Conservation (phyloP, 2,329 filamentous ascomycete species). For the Pseudophaeomoniella oleicola region DNA sequence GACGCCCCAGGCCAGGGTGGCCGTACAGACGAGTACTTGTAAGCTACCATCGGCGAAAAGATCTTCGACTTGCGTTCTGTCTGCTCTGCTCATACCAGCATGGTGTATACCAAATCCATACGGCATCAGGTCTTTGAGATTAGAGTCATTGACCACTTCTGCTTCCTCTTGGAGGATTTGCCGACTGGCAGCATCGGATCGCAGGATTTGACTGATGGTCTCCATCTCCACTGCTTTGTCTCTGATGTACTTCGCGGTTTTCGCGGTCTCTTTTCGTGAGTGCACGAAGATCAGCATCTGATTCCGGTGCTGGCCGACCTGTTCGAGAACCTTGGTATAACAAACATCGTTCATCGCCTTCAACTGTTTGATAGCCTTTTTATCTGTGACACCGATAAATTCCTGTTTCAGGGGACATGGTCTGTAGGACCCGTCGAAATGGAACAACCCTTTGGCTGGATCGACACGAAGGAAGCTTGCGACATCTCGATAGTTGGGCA, state of each 20-base stretch:
- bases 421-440: conserved; percentile 88
- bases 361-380: conserved; percentile 95
- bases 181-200: conserved; percentile 79
- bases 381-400: conserved; percentile 93
- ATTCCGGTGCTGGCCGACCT: conserved; percentile 81
- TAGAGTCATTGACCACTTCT: conserved; percentile 65
- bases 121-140: conserved; percentile 84
- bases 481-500: conserved; percentile 94
- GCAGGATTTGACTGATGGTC: conserved; percentile 88
- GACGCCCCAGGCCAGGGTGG: conserved; percentile 97
- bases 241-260: conserved; percentile 88
- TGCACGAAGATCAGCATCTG: conserved; percentile 99
- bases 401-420: conserved; percentile 93
- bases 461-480: conserved; percentile 91
- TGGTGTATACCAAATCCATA: conserved; percentile 98
- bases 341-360: conserved; percentile 99
- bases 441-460: conserved; percentile 70
- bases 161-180: conserved; percentile 80
- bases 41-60: conserved; percentile 83
- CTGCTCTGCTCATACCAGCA: conserved; percentile 89
- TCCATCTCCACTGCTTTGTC: conserved; percentile 96
- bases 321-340: conserved; percentile 93
- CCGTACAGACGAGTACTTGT: conserved; percentile 91
- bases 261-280: conserved; percentile 93
- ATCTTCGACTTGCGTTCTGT: conserved; percentile 88